Evolutionary conservation across 164 flowering plant species (phyloP).

Genomic region (Chloranthus sessilifolius): DNA sequence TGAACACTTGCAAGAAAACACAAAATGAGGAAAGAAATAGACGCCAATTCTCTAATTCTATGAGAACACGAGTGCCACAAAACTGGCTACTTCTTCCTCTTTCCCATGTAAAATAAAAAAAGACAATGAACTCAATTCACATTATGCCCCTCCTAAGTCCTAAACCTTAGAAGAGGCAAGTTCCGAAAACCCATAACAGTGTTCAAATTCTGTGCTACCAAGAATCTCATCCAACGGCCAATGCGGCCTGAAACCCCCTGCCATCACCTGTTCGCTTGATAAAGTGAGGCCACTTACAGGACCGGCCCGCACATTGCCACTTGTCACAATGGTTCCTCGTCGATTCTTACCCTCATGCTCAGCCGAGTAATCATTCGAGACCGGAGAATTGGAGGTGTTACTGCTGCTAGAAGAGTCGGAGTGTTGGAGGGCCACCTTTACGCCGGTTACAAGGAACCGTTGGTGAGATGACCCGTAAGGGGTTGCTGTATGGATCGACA

Average conservation of each 20-base stretch:
- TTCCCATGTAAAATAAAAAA: too few species aligned
- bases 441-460: slow-evolving; percentile 28
- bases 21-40: too few species aligned
- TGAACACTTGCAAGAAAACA: too few species aligned
- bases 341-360: neutral
- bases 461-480: slow-evolving; percentile 25
- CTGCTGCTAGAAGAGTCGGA: slow-evolving; percentile 2
- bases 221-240: slow-evolving; percentile 15
- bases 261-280: neutral
- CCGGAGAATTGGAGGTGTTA: slow-evolving; percentile 1
- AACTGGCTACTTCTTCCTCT: too few species aligned
- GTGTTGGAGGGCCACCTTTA: slow-evolving; percentile 23
- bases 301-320: too few species aligned
- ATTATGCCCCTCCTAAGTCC: too few species aligned
- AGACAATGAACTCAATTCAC: too few species aligned
- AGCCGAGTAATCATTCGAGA: neutral
- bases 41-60: too few species aligned
- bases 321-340: too few species aligned
- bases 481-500: slow-evolving; percentile 21
- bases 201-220: neutral
- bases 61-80: too few species aligned
- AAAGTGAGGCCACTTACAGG: neutral
- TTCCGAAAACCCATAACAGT: slow-evolving; percentile 3
- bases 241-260: neutral
- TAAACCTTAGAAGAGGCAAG: slow-evolving; percentile 3